These are phyloP conservation scores for Chlamydomonas sphaeroides DNA, from an alignment of 139 green algal genomes.

Conservation along the genomic window DNA sequence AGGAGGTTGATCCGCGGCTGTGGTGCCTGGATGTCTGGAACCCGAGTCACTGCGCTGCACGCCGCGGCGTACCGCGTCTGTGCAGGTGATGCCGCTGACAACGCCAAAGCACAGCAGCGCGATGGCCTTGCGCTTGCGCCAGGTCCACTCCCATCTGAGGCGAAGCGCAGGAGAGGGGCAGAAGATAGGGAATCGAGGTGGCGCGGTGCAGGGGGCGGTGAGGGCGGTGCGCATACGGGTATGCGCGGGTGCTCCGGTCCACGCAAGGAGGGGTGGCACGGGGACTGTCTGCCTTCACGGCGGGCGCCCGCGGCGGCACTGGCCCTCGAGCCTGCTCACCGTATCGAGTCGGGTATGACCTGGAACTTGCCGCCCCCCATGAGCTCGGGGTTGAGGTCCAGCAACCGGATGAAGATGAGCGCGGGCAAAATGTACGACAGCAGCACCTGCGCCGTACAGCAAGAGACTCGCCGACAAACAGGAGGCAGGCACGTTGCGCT, in stretches of 20 bases:
- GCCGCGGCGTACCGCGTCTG: constrained; percentile 51
- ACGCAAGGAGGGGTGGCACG: too few species aligned
- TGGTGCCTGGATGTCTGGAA: too few species aligned
- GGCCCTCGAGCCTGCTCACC: too few species aligned
- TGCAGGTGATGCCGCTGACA: constrained; percentile 76
- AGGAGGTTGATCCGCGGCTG: too few species aligned
- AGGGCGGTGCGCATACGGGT: too few species aligned
- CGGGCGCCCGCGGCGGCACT: too few species aligned
- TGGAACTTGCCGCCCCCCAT: constrained; percentile 41
- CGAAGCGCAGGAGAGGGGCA: neutral
- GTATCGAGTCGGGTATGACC: constrained; percentile 19
- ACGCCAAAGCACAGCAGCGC: constrained; percentile 78
- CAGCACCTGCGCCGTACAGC: constrained; percentile 79
- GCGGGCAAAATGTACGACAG: constrained; percentile 82
- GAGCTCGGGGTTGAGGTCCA: constrained; percentile 47
- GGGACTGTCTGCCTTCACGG: too few species aligned
- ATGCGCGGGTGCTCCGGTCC: too few species aligned
- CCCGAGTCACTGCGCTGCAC: too few species aligned
- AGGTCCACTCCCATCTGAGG: constrained; percentile 45
- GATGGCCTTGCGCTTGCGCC: constrained; percentile 62
- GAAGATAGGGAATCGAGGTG: neutral
- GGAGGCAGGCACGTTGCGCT: too few species aligned
- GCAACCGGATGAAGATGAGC: constrained; percentile 70
- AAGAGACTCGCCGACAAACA: too few species aligned
- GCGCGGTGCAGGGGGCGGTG: too few species aligned